These are phyloP conservation scores for Diophrys sp. DNA, from an alignment of 73 alveolate species.

Conservation along the genomic window DNA sequence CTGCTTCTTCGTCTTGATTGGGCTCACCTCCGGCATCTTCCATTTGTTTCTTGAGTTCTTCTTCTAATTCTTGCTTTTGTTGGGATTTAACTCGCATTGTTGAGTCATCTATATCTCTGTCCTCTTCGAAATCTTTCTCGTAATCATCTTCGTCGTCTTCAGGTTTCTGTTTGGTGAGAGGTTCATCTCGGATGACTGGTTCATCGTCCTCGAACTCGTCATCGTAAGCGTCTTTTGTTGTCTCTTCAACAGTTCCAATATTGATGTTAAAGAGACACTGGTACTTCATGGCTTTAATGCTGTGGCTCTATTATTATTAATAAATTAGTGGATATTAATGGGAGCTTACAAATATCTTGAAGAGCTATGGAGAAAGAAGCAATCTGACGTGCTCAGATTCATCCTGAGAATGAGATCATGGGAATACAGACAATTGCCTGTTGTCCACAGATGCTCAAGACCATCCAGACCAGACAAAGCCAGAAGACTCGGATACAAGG, in stretches of 20 bases:
- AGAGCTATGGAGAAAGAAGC: conserved; percentile 99
- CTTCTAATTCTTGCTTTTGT: no score
- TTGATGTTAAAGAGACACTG: no score
- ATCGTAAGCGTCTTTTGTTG: no score
- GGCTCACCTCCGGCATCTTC: background rate
- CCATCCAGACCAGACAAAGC: conserved; percentile 99
- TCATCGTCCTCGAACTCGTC: background rate
- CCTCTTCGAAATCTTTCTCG: background rate
- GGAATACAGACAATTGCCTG: conserved; percentile 99
- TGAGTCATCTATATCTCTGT: background rate
- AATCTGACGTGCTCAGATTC: conserved; percentile 97
- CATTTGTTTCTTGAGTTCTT: no score
- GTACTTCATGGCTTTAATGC: no score
- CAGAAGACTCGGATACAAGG: conserved; percentile 97
- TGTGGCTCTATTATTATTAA: conserved; percentile 10
- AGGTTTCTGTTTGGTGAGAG: background rate
- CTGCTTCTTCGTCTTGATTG: background rate
- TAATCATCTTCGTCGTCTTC: background rate
- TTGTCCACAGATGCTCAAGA: conserved; percentile 93
- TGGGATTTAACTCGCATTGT: background rate
- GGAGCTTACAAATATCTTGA: conserved; percentile 98
- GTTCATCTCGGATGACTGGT: background rate
- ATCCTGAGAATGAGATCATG: conserved; percentile 96
- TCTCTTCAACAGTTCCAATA: no score
- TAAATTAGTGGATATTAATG: conserved; percentile 57